A percentile compares a stretch with the other conserved stretches of the same genome.
Evolutionary conservation across 139 green algal species (phyloP).

Genomic region (Yamagishiella unicocca): DNA sequence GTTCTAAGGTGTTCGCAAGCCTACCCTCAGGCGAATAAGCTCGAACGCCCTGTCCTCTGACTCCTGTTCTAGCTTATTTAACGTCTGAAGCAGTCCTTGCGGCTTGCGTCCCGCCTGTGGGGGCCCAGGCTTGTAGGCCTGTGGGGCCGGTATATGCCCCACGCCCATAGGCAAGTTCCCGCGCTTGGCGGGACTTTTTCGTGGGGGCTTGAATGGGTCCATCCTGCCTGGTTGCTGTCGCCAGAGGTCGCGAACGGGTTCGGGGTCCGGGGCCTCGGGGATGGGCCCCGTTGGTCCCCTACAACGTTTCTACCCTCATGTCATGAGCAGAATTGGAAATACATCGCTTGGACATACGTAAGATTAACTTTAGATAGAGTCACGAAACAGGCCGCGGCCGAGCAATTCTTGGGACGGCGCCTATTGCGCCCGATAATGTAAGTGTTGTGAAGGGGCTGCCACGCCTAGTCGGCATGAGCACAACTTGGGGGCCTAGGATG

Average conservation of each 20-base stretch:
- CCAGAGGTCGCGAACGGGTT: not conserved
- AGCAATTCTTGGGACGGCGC: too few relatives aligned
- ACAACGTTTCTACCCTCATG: too few relatives aligned
- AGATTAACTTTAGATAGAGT: too few relatives aligned
- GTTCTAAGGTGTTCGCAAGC: constrained; percentile 13
- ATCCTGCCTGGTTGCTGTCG: constrained; percentile 7
- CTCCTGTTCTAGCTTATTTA: constrained; percentile 60
- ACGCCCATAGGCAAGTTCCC: constrained; percentile 26
- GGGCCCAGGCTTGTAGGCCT: not conserved
- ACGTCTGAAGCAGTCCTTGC: constrained; percentile 53
- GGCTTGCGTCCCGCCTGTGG: constrained; percentile 27
- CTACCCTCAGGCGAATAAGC: constrained; percentile 59
- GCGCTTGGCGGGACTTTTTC: constrained; percentile 29
- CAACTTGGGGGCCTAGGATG: too few relatives aligned
- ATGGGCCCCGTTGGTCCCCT: not conserved
- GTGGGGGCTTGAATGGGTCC: constrained; percentile 46
- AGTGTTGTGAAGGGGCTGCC: too few relatives aligned
- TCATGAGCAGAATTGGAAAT: too few relatives aligned
- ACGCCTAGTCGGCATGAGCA: too few relatives aligned
- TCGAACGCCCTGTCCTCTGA: constrained; percentile 57
- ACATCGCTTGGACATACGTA: too few relatives aligned
- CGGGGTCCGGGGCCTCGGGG: not conserved
- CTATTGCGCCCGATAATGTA: too few relatives aligned
- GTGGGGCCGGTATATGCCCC: constrained; percentile 17
- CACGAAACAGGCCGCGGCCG: too few relatives aligned